Evolutionary conservation across 257 asterid genomes (phyloP), one percentile per base, ranked within the genome.

Genomic region (Linaria vulgaris): DNA sequence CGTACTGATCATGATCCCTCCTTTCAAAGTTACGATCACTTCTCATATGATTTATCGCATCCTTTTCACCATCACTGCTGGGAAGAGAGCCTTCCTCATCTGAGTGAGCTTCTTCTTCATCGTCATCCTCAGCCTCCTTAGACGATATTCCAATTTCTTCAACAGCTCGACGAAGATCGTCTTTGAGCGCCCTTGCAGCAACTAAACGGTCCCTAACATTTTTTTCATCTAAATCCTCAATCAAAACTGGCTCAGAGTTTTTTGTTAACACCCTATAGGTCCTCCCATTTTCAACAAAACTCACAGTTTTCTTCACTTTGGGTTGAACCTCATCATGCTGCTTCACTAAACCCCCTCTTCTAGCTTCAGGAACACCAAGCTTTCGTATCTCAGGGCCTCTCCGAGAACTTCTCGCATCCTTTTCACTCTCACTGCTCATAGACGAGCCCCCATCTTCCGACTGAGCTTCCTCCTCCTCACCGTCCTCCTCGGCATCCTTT

Each of bases 241-340:
- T 64, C 27, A 61, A 56, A 54, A 37, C 56, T 4, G 70, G 74
- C 68, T 50, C 63, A 15, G 30, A 11, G 3, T 53, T 43, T 52
- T 63, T 47, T 61, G 74, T 72, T 38, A 63, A 54, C 44, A 72
- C 74, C 45, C 70, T 48, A 22, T 76, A 75, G 39, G 72, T 82
- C 53, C 79, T 74, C 0, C 77, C 83, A 51, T 81, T 59, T 71
- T 90, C 90, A 0, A 74, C 82, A 81, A 87, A 90, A 63, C 76
- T 85, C 68, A 85, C 94, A 61, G 63, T 80, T 80, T 79, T 89
- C 82, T 74, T 80, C 52, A 25, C 86, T 69, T 78, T 83, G 24
- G 83, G 75, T 39, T 72, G 69, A 72, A 49, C 47, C 65, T 66
- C 82, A 48, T 70, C 71, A 5, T 37, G 50, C 49, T 59, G 46